These are phyloP conservation scores for Brassica juncea DNA, from an alignment of 345 rosid genomes.

Conservation along the genomic window DNA sequence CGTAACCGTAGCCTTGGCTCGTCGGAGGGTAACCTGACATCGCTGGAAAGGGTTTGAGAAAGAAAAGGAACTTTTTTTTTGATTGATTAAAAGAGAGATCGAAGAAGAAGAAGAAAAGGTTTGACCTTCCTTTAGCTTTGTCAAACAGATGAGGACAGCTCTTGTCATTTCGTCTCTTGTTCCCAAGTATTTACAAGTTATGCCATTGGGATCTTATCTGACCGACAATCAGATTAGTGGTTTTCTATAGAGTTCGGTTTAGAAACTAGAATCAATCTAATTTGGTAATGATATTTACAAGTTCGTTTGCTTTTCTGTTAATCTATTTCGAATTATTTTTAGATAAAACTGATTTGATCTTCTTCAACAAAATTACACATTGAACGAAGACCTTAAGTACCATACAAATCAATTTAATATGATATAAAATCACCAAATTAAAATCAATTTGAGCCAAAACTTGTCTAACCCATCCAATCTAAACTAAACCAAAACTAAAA, in stretches of 20 bases:
- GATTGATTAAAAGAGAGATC: conserved; percentile 12
- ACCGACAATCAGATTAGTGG: conserved; percentile 24
- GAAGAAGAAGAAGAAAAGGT: background rate
- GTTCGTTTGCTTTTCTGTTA: background rate
- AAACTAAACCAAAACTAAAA: background rate
- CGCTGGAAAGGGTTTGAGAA: background rate
- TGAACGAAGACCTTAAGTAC: background rate
- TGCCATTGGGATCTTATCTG: conserved; percentile 22
- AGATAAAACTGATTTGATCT: background rate
- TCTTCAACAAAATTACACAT: background rate
- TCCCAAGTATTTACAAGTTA: conserved; percentile 4
- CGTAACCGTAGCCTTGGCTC: conserved; percentile 57
- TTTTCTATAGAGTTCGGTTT: background rate
- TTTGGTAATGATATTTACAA: background rate
- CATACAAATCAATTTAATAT: too few relatives aligned
- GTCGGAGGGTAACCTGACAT: conserved; percentile 41
- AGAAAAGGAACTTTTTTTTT: background rate
- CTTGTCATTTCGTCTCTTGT: background rate
- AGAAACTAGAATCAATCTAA: background rate
- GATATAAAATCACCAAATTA: too few relatives aligned
- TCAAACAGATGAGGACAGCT: conserved; percentile 18
- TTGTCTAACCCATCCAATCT: too few relatives aligned
- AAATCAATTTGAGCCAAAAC: too few relatives aligned
- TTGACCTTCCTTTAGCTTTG: conserved; percentile 15
- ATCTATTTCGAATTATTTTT: background rate